Percentiles rank a stretch among this genome's conserved stretches.
These are phyloP conservation scores for Suhomyces faveliae DNA, from an alignment of 805 yeast species.

Conservation along the genomic window DNA sequence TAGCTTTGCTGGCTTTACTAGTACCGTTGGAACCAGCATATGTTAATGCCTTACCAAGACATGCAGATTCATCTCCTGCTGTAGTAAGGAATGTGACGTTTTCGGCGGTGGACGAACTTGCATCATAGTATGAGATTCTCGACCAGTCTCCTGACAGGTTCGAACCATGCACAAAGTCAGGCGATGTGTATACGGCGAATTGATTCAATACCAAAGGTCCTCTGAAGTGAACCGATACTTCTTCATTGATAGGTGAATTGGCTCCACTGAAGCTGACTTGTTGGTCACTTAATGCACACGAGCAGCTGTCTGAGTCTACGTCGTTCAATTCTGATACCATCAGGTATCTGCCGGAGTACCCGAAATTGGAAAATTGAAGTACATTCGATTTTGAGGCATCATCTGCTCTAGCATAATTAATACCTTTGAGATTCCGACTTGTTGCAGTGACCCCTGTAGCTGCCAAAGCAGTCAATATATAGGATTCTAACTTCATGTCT, in stretches of 20 bases:
- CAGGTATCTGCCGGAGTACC: conserved; percentile 52
- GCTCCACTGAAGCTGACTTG: conserved; percentile 51
- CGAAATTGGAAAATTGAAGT: conserved; percentile 53
- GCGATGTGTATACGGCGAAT: conserved; percentile 61
- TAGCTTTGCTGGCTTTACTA: conserved; percentile 43
- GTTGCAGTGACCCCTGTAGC: neutral
- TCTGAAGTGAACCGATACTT: conserved; percentile 73
- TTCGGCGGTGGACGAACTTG: conserved; percentile 45
- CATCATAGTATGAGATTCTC: conserved; percentile 60
- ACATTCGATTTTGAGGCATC: conserved; percentile 22
- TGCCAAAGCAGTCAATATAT: neutral
- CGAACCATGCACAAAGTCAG: conserved; percentile 35
- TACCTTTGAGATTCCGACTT: neutral
- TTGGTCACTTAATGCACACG: conserved; percentile 41
- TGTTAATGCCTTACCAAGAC: conserved; percentile 67
- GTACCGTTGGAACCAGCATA: conserved; percentile 61
- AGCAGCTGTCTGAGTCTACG: conserved; percentile 43
- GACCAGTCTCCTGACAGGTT: conserved; percentile 49
- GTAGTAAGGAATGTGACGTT: conserved; percentile 68
- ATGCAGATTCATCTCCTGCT: conserved; percentile 58
- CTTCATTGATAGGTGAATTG: conserved; percentile 66
- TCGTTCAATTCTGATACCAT: conserved; percentile 46
- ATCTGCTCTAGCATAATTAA: neutral
- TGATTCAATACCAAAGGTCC: conserved; percentile 64
- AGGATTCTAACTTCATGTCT: conserved; percentile 1